Evolutionary conservation across 257 asterid genomes (phyloP), one percentile per base, ranked within the genome.

Genomic region (Solanum pennellii): DNA sequence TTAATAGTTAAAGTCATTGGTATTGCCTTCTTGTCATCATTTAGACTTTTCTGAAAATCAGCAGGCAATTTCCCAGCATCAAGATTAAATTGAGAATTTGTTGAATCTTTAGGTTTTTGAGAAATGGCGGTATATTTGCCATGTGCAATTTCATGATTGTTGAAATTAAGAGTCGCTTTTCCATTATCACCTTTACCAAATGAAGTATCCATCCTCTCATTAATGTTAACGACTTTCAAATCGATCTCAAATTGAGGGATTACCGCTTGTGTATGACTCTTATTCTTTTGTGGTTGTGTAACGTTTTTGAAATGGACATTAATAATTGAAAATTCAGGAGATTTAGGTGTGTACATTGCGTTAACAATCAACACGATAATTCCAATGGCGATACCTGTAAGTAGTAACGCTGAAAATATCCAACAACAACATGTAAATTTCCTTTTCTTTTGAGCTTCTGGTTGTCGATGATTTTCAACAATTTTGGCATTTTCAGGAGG

Each of bases 401-500:
- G 13, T 84, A 89, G 20, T 29, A 91, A 7, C 10, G 88, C 69
- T 10, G 86, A 4, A 35, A 89, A 9, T 84, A 82, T 7, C 88
- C 86, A 85, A 45, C 88, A 90, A 74, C 85, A 91, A 21, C 89
- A 84, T 14, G 41, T 86, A 7, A 39, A 75, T 44, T 35, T 33
- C 9, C 18, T 84, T 23, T 83, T 87, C 0, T 82, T 76, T 25
- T 86, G 62, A 0, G 41, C 7, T 1, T 41, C 83, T 3, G 88
- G 89, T 1, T 82, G 90, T 39, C 87, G 90, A 39, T 89, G 90
- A 49, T 84, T 39, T 83, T 94, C 94, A 6, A 92, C 89, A 44
- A 94, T 91, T 84, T 68, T 88, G 45, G 98, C 97, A 88, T 96
- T 92, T 52, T 96, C 98, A 3, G 98, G 94, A 0, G 98, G 97